A percentile compares a stretch with the other conserved stretches of the same genome.
Evolutionary conservation across 352 stramenopile genomes (phyloP).

Genomic region (Phytophthora pinifolia): DNA sequence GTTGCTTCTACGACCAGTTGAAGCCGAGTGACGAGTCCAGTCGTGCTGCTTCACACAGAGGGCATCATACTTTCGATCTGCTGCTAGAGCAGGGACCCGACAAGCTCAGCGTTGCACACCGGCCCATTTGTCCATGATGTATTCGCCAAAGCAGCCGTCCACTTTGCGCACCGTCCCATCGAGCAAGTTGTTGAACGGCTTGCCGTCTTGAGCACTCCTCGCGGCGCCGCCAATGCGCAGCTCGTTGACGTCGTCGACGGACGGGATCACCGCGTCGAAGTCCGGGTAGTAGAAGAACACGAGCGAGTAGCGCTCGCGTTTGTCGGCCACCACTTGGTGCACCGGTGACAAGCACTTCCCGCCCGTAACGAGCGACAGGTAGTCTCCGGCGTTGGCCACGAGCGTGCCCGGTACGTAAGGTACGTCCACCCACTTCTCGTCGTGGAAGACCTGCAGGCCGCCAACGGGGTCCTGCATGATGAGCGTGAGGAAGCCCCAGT

Average conservation of each 20-base stretch:
- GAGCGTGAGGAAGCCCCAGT: slow-evolving; percentile 85
- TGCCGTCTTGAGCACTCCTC: slow-evolving; percentile 20
- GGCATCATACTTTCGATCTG: too few relatives aligned
- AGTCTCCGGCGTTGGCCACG: slow-evolving; percentile 82
- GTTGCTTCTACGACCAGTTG: too few relatives aligned
- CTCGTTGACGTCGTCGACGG: slow-evolving; percentile 20
- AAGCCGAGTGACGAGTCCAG: too few relatives aligned
- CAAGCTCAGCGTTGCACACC: slow-evolving; percentile 56
- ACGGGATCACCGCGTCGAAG: slow-evolving; percentile 72
- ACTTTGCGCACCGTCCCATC: slow-evolving; percentile 60
- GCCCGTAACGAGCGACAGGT: slow-evolving; percentile 71
- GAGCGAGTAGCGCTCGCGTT: slow-evolving; percentile 77
- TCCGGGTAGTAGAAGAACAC: slow-evolving; percentile 88
- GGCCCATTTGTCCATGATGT: slow-evolving; percentile 84
- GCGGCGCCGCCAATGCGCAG: slow-evolving; percentile 52
- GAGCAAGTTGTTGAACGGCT: slow-evolving; percentile 73
- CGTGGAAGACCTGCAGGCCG: slow-evolving; percentile 71
- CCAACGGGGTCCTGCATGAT: slow-evolving; percentile 79
- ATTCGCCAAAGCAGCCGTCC: slow-evolving; percentile 71
- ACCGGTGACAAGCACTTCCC: slow-evolving; percentile 69
- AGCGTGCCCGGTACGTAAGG: slow-evolving; percentile 70
- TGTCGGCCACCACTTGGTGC: slow-evolving; percentile 72
- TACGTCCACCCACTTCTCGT: slow-evolving; percentile 73
- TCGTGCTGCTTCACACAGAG: too few relatives aligned
- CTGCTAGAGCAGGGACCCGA: not conserved